These are phyloP conservation scores for Amylostereum areolatum DNA, from an alignment of 1,284 basidiomycete genomes.

Conservation along the genomic window DNA sequence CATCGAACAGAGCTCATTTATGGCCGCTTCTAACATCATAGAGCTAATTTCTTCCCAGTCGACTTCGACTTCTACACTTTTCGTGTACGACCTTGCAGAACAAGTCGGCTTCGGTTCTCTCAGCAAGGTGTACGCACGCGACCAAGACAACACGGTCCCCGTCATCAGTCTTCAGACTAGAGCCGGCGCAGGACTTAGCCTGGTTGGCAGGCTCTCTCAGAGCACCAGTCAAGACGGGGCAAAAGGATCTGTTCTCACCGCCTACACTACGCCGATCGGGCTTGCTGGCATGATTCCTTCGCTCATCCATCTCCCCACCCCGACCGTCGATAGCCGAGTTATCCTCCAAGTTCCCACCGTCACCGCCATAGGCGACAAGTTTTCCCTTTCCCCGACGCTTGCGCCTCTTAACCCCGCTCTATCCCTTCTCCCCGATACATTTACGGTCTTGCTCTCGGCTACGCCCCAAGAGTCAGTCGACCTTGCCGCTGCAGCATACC, in stretches of 20 bases:
- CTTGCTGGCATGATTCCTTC: constrained; percentile 75
- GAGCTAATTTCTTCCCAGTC: constrained; percentile 59
- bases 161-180: constrained; percentile 80
- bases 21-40: constrained; percentile 53
- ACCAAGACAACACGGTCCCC: constrained; percentile 34
- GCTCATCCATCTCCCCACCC: constrained; percentile 56
- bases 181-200: constrained; percentile 76
- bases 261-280: constrained; percentile 72
- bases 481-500: constrained; percentile 65
- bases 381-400: constrained; percentile 68
- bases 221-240: constrained; percentile 63
- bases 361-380: constrained; percentile 57
- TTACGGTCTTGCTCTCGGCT: constrained; percentile 78
- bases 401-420: constrained; percentile 60
- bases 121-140: constrained; percentile 53
- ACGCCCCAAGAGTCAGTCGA: constrained; percentile 76
- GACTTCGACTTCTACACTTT: constrained; percentile 57
- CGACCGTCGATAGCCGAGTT: constrained; percentile 59
- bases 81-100: constrained; percentile 77
- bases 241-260: constrained; percentile 57
- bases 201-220: constrained; percentile 79
- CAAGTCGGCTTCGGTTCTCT: constrained; percentile 71
- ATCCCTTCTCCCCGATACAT: constrained; percentile 56
- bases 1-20: neutral
- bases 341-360: constrained; percentile 75